Evolutionary conservation across 23 red algal genomes (phyloP).

Genomic region (Chondrus crispus): DNA sequence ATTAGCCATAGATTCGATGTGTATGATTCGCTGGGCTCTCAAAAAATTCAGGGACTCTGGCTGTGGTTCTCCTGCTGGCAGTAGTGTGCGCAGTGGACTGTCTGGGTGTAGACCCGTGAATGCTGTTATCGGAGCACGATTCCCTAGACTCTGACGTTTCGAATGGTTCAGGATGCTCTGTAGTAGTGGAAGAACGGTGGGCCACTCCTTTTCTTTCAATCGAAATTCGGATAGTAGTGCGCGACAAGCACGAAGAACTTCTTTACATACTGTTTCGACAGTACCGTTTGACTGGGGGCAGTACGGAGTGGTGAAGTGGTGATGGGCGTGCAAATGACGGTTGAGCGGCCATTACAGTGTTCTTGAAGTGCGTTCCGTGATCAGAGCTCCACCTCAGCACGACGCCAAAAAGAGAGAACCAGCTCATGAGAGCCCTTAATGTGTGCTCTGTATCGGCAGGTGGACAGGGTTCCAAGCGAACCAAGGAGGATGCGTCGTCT

Average conservation of each 20-base stretch:
- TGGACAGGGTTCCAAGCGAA: background rate
- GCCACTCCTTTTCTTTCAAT: background rate
- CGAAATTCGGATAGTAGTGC: slow-evolving; percentile 1
- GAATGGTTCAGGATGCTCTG: slow-evolving; percentile 13
- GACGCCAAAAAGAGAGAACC: background rate
- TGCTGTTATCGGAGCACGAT: background rate
- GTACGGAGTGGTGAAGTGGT: background rate
- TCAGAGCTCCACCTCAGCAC: background rate
- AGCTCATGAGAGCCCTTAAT: background rate
- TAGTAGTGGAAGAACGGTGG: background rate
- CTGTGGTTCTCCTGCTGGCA: background rate
- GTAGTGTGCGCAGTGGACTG: background rate
- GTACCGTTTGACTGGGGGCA: slow-evolving; percentile 16
- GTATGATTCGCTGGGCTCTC: background rate
- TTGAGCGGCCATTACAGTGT: background rate
- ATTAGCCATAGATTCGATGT: background rate
- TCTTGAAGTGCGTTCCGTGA: slow-evolving; percentile 27
- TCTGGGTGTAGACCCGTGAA: background rate
- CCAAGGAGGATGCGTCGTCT: background rate
- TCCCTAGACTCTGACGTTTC: background rate
- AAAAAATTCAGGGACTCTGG: background rate
- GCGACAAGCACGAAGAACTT: background rate
- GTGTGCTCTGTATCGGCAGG: background rate
- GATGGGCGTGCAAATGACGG: background rate
- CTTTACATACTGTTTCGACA: slow-evolving; percentile 1